Evolutionary conservation across 1,284 basidiomycete genomes (phyloP), one percentile per base, ranked within the genome.

Genomic region (Ganoderma leucocontextum): DNA sequence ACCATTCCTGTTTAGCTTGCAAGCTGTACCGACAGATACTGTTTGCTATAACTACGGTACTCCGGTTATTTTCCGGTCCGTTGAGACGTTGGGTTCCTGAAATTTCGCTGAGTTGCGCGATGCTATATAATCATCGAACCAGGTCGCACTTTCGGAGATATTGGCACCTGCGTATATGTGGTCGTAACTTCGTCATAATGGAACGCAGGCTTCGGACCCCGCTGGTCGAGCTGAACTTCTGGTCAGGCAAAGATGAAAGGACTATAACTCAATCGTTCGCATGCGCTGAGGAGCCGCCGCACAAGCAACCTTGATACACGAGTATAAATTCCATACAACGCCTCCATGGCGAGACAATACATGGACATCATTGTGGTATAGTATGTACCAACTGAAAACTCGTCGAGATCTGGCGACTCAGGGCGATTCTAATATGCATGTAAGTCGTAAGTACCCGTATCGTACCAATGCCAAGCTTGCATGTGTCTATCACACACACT

Each of bases 281-380:
- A 29, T 2, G 41, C 41, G 4, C 17, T 19, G 4, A 42, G 15
- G 15, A 42, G 41, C 41, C 41, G 15, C 12, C 17, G 15, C 29
- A 1, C 29, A 42, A 4, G 41, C 1, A 42, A 42, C 15, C 41
- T 42, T 17, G 22, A 25, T 49, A n/a, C 44, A 47, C 6, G 19
- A 7, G 17, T 47, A 29, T 29, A 29, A 10, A 47, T 47, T 52
- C 12, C 49, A 9, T 52, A 29, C 52, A 53, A 6, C 25, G 10
- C 1, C 29, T 8, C 52, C 33, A 17, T 29, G 29, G 29, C 29
- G 29, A 35, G 33, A 55, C 52, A 29, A 33, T 55, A 55, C 52
- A 55, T 35, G 52, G 29, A 55, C 35, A 55, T 55, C 52, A 55
- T 55, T 55, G 52, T 55, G 52, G 52, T 55, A 55, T 55, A 55